phyloP scores from a whole-genome alignment of 176 grass and related monocot species.

The Melocanna baccifera region DNA sequence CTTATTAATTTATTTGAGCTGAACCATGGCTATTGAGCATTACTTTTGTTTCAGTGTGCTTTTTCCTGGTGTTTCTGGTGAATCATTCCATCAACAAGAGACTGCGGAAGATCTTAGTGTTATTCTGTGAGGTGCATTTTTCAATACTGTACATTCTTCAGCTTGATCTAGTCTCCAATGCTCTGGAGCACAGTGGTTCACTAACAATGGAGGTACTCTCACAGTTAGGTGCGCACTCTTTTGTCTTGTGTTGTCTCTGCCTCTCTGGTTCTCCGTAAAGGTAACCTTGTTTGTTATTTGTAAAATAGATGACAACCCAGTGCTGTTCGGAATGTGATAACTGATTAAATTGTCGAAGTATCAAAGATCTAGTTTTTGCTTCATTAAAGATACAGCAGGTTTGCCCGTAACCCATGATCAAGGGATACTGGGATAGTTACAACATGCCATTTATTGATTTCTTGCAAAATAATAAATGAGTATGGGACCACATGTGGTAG shows the following conservation, averaged over 20 bases:
- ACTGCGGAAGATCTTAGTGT: slow-evolving; percentile 77
- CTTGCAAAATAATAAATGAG: neutral
- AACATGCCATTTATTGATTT: neutral
- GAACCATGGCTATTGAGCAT: slow-evolving; percentile 8
- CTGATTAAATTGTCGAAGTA: neutral
- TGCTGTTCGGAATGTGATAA: neutral
- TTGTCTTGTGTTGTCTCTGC: slow-evolving; percentile 24
- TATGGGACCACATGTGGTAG: neutral
- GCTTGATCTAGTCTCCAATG: slow-evolving; percentile 80
- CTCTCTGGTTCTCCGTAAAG: slow-evolving; percentile 16
- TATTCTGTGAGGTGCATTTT: slow-evolving; percentile 91
- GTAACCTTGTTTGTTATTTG: slow-evolving; percentile 16
- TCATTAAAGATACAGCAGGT: neutral
- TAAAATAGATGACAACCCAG: neutral
- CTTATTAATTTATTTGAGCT: slow-evolving; percentile 9
- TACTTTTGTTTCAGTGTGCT: slow-evolving; percentile 69
- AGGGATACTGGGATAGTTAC: neutral
- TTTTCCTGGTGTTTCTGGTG: slow-evolving; percentile 93
- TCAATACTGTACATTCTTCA: slow-evolving; percentile 92
- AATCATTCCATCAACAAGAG: slow-evolving; percentile 75
- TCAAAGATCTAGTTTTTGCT: neutral
- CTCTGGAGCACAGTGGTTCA: slow-evolving; percentile 61
- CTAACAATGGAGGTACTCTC: slow-evolving; percentile 72
- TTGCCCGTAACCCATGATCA: neutral
- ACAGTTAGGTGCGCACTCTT: slow-evolving; percentile 74